Base-by-base conservation (phyloP, 345 rosid genomes). In the Salix brachista region DNA sequence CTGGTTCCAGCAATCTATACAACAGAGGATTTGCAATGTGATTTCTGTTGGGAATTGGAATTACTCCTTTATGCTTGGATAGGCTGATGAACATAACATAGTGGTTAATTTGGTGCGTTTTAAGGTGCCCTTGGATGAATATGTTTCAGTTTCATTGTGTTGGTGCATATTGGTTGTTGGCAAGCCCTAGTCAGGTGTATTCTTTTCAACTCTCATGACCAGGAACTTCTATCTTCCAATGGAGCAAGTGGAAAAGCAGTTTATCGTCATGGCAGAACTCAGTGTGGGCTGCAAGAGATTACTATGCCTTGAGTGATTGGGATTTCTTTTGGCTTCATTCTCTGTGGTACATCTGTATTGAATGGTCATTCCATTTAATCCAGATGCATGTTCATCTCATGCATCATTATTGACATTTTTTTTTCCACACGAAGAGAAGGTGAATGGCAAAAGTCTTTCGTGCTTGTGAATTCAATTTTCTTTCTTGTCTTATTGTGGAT, bases 21-120 rank as follows among this genome's bases (percentile, higher is more conserved):
- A 84, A 76, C 79, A 84, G 85, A 80, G 84, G 86, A 52, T 88
- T 85, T 79, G 88, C 86, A 44, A 78, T 81, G 86, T 85, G 82
- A 88, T 67, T 69, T 58, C 26, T 68, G 48, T 50, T 64, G 65
- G 41, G 41, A 32, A 66, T 44, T 69, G 73, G 69, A 71, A 13
- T 48, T 48, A 54, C 36, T 76, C 3, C 52, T 67, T 61, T 48
- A 68, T 68, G 12, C 78, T 69, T 60, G 73, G 37, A 28, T 74
- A 23, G 67, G 25, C 34, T 25, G 36, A 58, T 37, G 67, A 60
- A 23, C 52, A 23, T 37, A 44, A 19, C 52, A 34, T 39, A 46
- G 25, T 60, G 67, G 65, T 67, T 64, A 69, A 68, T 46, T 71
- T 71, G 65, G 41, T 37, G 68, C 14, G 48, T 10, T 46, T 6